These are phyloP conservation scores for Cenococcum geophilum DNA, from an alignment of 495 filamentous ascomycete species.

Conservation along the genomic window DNA sequence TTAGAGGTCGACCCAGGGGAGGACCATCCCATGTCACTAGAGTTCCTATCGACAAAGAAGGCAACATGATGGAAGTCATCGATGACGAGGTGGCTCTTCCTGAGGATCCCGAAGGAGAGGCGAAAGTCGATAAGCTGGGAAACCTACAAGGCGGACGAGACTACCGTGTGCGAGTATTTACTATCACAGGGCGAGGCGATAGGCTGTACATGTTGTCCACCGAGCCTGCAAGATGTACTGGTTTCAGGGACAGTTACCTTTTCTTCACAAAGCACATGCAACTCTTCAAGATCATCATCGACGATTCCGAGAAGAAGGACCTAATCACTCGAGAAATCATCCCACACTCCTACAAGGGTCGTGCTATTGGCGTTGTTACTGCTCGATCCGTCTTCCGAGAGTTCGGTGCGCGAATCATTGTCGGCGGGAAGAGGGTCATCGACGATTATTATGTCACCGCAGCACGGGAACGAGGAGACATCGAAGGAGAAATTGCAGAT, in stretches of 20 bases:
- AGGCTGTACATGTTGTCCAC: conserved; percentile 96
- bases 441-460: conserved; percentile 87
- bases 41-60: conserved; percentile 89
- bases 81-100: conserved; percentile 87
- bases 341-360: conserved; percentile 95
- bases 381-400: conserved; percentile 95
- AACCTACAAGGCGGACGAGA: conserved; percentile 74
- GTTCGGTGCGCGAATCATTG: conserved; percentile 88
- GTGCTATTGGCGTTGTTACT: conserved; percentile 94
- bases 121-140: conserved; percentile 85
- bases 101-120: conserved; percentile 80
- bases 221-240: conserved; percentile 91
- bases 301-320: conserved; percentile 86
- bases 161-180: conserved; percentile 92
- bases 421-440: conserved; percentile 74
- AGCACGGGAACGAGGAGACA: conserved; percentile 69
- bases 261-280: conserved; percentile 97
- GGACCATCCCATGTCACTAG: conserved; percentile 70
- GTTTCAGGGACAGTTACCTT: conserved; percentile 93
- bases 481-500: conserved; percentile 87
- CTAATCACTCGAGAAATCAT: conserved; percentile 92
- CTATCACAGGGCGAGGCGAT: conserved; percentile 72
- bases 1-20: conserved; percentile 62
- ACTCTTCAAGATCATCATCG: conserved; percentile 92
- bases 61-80: conserved; percentile 83